Evolutionary conservation across 306 rosid genomes (phyloP), one percentile per base, ranked within the genome.

Genomic region (Herpetospermum pedunculosum): DNA sequence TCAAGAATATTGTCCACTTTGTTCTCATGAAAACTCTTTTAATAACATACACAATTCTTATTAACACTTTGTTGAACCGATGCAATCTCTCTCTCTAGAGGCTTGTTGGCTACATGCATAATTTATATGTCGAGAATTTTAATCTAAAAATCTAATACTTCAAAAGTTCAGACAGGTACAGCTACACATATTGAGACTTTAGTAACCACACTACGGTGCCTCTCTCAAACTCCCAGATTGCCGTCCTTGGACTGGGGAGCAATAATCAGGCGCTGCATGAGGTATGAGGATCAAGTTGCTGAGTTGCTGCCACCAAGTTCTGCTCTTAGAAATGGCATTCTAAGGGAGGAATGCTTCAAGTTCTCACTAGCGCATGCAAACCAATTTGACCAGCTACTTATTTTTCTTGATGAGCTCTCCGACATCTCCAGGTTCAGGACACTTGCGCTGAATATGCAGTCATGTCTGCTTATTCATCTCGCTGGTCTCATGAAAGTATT

Each of bases 191-290:
- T 85, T 58, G 77, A 75, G 81, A 81, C 80, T 16, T 84, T 88
- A 43, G 77, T 62, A 67, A 77, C 94, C 30, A 81, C 79, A 58
- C 70, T 94, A 59, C 83, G 96, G 85, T 94, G 98, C 83, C 97
- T 94, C 77, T 84, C 96, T 76, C 83, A 84, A 85, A 95, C 97
- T 82, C 96, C 97, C 78, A 85, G 97, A 80, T 83, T 94, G 87
- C 98, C 97, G 16, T 73, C 79, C 78, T 76, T 94, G 81, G 92
- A 94, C 69, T 94, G 98, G 98, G 97, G 96, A 67, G 86, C 84
- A 73, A 81, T 85, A 62, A 74, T 91, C 58, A 85, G 97, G 82
- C 91, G 98, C 65, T 91, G 91, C 81, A 89, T 94, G 95, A 88
- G 90, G 84, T 89, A 85, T 73, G 97, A 87, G 74, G 77, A 85